Conservation (phyloP, 208 protist species). For the Wallacemonas sp. region DNA sequence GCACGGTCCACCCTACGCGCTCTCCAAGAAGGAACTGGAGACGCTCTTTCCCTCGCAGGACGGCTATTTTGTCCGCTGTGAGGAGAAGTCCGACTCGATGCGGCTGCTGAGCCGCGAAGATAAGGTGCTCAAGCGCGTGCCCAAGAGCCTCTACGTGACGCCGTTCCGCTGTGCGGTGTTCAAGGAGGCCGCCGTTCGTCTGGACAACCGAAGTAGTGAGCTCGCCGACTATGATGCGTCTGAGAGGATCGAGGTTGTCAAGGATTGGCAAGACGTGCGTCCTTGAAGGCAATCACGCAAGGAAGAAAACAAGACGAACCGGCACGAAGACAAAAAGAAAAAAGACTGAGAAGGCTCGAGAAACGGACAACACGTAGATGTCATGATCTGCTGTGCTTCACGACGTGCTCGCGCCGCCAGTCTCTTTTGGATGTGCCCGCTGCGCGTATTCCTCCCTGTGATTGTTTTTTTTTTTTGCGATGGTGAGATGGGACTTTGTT, state of each 20-base stretch:
- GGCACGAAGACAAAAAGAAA: not conserved
- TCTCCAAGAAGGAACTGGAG: constrained; percentile 73
- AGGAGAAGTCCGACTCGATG: constrained; percentile 88
- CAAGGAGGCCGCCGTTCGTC: constrained; percentile 54
- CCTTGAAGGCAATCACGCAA: constrained; percentile 6
- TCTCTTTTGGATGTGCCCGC: no score
- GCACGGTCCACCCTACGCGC: constrained; percentile 69
- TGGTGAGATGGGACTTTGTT: no score
- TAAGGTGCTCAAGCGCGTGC: constrained; percentile 73
- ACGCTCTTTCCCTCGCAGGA: constrained; percentile 68
- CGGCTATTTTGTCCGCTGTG: constrained; percentile 84
- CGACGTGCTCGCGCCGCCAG: no score
- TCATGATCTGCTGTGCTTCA: no score
- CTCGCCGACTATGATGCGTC: not conserved
- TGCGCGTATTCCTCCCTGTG: no score
- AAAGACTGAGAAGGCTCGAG: no score
- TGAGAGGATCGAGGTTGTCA: constrained; percentile 4
- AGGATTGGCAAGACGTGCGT: not conserved
- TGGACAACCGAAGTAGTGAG: constrained; percentile 22
- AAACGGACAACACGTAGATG: no score
- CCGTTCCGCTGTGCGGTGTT: constrained; percentile 89
- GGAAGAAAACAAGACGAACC: not conserved
- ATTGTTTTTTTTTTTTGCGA: no score
- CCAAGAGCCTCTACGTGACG: constrained; percentile 81
- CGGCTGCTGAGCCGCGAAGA: constrained; percentile 79